Base-by-base conservation (phyloP, 2,329 filamentous ascomycete genomes). In the Cryoendolithus antarcticus region DNA sequence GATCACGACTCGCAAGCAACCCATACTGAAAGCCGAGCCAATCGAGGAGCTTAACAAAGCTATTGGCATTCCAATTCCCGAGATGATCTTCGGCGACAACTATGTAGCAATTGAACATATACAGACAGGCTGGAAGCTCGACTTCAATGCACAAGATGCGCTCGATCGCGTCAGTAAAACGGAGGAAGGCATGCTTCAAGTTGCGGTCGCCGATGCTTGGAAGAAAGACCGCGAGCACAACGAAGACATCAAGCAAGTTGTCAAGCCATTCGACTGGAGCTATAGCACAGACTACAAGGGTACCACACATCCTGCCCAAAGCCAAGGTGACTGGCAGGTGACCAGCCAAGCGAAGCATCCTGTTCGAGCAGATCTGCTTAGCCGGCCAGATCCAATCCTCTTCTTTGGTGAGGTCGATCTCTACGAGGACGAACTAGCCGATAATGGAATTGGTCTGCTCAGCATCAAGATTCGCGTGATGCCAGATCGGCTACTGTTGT, bases 41-140 rank as follows among this genome's bases (percentile, higher is more conserved):
- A 96, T 98, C 56, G 86, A 94, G 56, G 75, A 75, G 30, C 84
- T 98, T 76, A 79, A 80, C 31, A 70, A 71, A 41, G 76, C 74
- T 46, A 72, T 98, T 39, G 79, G 80, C 24, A 95, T 98, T 56
- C 78, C 89, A 11, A 77, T 89, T 31, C 91, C 91, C 6, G 91
- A 98, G 66, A 98, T 98, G 91, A 98, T 98, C 48, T 98, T 98
- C 58, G 91, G 91, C 45, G 88, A 98, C 67, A 98, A 98, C 61
- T 67, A 82, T 42, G 79, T 93, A 31, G 66, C 75, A 5, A 71
- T 98, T 44, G 69, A 77, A 38, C 86, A 96, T 64, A 45, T 65
- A n/a, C 70, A 73, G 12, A 77, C 73, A n/a, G 75, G 77, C 33
- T 98, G 86, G 86, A 67, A 69, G 33, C 69, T 96, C 46, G 65